These are phyloP conservation scores for Hibiscus tridactylites DNA, from an alignment of 345 rosid genomes.

Conservation along the genomic window DNA sequence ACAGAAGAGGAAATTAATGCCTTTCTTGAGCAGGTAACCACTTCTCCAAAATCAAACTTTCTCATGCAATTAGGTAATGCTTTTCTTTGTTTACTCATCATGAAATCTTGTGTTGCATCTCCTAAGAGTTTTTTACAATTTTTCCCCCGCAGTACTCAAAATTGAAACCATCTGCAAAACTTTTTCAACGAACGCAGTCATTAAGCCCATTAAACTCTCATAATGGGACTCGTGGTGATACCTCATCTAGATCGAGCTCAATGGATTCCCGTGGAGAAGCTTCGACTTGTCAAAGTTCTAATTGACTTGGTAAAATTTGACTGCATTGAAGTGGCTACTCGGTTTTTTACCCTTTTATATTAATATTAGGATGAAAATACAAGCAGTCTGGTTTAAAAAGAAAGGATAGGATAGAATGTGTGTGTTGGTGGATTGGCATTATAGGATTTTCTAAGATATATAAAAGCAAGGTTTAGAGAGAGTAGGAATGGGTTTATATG, in stretches of 20 bases:
- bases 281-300: background rate
- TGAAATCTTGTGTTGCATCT: background rate
- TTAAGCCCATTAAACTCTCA: conserved; percentile 1
- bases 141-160: conserved; percentile 16
- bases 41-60: background rate
- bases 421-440: too few species aligned
- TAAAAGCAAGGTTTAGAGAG: too few species aligned
- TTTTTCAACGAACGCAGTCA: background rate
- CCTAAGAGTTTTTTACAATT: background rate
- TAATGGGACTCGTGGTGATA: conserved; percentile 9
- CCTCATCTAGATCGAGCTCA: background rate
- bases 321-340: background rate
- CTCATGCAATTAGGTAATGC: background rate
- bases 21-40: conserved; percentile 30
- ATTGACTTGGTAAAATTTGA: background rate
- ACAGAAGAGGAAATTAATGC: conserved; percentile 49
- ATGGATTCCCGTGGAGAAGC: background rate
- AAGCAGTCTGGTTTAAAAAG: background rate
- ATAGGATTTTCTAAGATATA: too few species aligned
- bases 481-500: too few species aligned
- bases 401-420: background rate
- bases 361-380: background rate
- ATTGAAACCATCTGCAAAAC: conserved; percentile 11
- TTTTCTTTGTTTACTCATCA: background rate
- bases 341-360: background rate